Evolutionary conservation across 345 rosid genomes (phyloP), one percentile per base, ranked within the genome.

Genomic region (Nephelium lappaceum): DNA sequence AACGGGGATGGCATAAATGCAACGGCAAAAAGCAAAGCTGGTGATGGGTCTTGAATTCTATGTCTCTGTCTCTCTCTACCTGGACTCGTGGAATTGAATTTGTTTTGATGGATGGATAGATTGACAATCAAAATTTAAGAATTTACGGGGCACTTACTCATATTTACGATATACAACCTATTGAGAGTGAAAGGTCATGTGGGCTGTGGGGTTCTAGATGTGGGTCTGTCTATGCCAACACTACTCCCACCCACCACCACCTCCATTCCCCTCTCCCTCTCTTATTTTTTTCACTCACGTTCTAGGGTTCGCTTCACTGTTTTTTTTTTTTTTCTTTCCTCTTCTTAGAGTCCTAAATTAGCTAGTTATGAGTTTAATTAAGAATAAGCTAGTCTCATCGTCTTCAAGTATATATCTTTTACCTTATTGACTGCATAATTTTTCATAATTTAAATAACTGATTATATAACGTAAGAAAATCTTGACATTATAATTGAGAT

Each of bases 111-210:
- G 39, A 25, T 69, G 38, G 45, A 64, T 31, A 2, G 36, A 31
- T 31, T 31, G 36, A n/a, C 23, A 60, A 4, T 25, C 25, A 61
- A 77, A 43, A 53, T 53, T 57, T 5, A 66, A 55, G 36, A 62
- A n/a, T 45, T 4, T 65, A 53, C 51, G 21, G 23, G 47, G 31
- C 23, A 8, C 8, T 73, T 4, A 31, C 36, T 31, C 38, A 8
- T 0, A 24, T 74, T 62, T 53, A 16, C n/a, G 5, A 53, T 2
- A 53, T 53, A 61, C 82, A 80, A 47, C 75, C 68, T 12, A 25
- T 38, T 67, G 83, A 87, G 80, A 82, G 84, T 74, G 90, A 85
- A 77, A 83, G 82, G 81, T 79, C 88, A 87, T 74, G 88, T 84
- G 84, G 69, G 25, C 9, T 73, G 85, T 76, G 66, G 51, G 75